Base-by-base conservation (phyloP, 441 rosid genomes). In the Breynia disticha region DNA sequence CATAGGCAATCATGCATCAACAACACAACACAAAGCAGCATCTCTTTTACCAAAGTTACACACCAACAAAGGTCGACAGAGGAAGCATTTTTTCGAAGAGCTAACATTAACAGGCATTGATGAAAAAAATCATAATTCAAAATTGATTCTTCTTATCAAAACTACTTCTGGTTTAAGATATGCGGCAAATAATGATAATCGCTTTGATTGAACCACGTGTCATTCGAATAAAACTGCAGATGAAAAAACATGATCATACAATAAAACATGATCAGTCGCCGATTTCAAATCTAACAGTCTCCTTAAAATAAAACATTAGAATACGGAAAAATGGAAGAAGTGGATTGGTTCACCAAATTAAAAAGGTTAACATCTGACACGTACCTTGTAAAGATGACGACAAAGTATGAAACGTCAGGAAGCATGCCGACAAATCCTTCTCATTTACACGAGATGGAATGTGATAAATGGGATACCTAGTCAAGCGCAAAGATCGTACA, bases 311-410 rank as follows among this genome's bases (percentile, higher is more conserved):
- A 41, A 41, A 41, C 7, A 41, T 41, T 41, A 15, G n/a, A 9
- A 9, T 9, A 11, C 2, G 10, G 1, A 6, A 41, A 15, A 41
- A 11, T 3, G n/a, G 44, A 4, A 4, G 9, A 41, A 41, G 13
- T 4, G 13, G 13, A 41, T 41, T 41, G 13, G 44, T 41, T 0
- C 9, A 41, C 13, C 15, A 41, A 41, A 41, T 15, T 0, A 12
- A 16, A 32, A 28, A 16, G 12, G 32, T 50, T n/a, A 22, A 16
- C 2, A 14, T 7, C n/a, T 21, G 13, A n/a, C 2, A 16, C 12
- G 17, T 71, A 88, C 95, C 96, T 79, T 78, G 89, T 64, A 85
- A 85, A 50, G 80, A 66, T 0, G 91, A 85, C 15, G 96, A 88
- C 42, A 88, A 46, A 12, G 94, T 81, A 53, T 88, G 96, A 63